Base-by-base conservation (phyloP, 768 basidiomycete genomes). In the Hygrocybe coccinea region DNA sequence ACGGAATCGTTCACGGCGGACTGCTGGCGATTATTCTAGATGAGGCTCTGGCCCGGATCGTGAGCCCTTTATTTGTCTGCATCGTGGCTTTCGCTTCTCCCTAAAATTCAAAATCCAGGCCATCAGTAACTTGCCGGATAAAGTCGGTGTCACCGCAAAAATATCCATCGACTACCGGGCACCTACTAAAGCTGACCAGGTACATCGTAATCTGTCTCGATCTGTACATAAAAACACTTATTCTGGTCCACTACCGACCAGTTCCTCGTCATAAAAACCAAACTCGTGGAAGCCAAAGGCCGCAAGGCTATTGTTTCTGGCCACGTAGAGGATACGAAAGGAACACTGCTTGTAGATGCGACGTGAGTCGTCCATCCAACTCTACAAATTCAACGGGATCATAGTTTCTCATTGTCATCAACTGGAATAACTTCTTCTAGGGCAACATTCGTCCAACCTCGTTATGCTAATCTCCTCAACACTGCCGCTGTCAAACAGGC, bases 1-100 rank as follows among this genome's bases (percentile, higher is more conserved):
- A 95, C 69, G 95, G 95, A 0, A 93, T 99, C 58, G 74, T 97
- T 2, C 95, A 99, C 62, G 95, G 95, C 0, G 95, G 95, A 1
- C 64, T 98, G 56, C 75, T 98, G 17, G 92, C 94, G 37, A 97
- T 93, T 1, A 69, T 98, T 15, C 67, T 97, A 54, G 95, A 99
- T 59, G 95, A 99, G 75, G 76, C 77, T 14, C 66, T 97, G 41
- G 86, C 86, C 54, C 74, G 95, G 57, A 87, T 83, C 62, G 95
- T 95, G 64, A 55, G 21, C 41, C 7, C 10, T 37, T 25, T 39
- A 53, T 21, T 19, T 21, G 8, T 56, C 4, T 22, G 17, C 15
- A 37, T 54, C 7, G 39, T 34, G 12, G 34, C 50, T 21, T 14
- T 19, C 9, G 25, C 10, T 43, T 47, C 14, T n/a, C 12, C 59